Conservation (phyloP, 495 filamentous ascomycete genomes). For the Podospora pseudoanserina region DNA sequence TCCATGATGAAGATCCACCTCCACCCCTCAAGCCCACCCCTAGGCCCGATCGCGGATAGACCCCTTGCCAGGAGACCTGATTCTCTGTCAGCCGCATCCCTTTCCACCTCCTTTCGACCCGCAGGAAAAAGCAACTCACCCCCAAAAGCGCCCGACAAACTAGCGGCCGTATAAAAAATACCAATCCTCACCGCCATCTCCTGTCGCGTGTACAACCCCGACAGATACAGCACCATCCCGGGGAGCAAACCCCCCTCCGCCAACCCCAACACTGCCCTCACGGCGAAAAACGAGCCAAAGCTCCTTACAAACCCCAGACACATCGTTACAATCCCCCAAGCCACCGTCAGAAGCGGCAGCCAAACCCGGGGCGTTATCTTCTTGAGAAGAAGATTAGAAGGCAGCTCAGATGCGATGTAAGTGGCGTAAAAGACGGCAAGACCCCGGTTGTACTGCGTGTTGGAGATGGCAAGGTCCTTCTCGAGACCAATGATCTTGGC, state of each 20-base stretch:
- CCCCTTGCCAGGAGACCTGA: constrained; percentile 46
- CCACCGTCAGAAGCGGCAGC: constrained; percentile 53
- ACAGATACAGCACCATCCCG: constrained; percentile 51
- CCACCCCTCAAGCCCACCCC: constrained; percentile 44
- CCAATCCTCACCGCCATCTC: constrained; percentile 54
- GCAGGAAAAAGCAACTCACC: constrained; percentile 32
- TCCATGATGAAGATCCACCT: constrained; percentile 54
- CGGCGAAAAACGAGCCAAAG: constrained; percentile 69
- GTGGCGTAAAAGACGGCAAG: constrained; percentile 54
- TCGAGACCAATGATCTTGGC: constrained; percentile 72
- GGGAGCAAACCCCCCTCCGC: constrained; percentile 51
- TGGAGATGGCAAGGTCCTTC: constrained; percentile 58
- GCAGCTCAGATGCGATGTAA: constrained; percentile 66
- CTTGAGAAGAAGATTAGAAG: constrained; percentile 85
- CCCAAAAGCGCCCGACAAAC: constrained; percentile 55
- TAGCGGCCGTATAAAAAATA: constrained; percentile 52
- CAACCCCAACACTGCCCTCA: constrained; percentile 71
- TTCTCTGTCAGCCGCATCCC: neutral
- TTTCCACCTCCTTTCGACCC: neutral
- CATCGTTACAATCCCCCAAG: constrained; percentile 56
- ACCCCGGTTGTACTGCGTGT: constrained; percentile 66
- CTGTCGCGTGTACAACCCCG: constrained; percentile 42
- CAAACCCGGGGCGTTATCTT: constrained; percentile 58
- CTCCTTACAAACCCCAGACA: constrained; percentile 74
- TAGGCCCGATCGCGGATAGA: constrained; percentile 37